Evolutionary conservation across 2,329 filamentous ascomycete species (phyloP).

Genomic region (Fusarium stilboides): DNA sequence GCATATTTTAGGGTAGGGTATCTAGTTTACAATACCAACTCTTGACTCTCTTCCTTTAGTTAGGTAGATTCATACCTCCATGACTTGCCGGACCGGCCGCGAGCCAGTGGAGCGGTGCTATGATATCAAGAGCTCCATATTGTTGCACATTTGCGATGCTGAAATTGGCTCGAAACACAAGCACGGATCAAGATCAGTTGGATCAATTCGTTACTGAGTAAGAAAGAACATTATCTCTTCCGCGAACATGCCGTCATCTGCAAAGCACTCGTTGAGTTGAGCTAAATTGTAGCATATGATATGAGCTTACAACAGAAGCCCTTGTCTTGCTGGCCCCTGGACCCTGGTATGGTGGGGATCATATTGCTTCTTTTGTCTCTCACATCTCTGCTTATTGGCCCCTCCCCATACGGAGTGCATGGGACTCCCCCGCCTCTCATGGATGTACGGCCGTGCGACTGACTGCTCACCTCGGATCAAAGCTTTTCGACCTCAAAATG

Average conservation of each 20-base stretch:
- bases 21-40: too few relatives aligned
- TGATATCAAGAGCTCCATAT: constrained; percentile 4
- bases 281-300: constrained; percentile 1
- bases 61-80: too few relatives aligned
- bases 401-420: constrained; percentile 23
- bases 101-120: too few relatives aligned
- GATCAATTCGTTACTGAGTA: constrained; percentile 1
- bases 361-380: constrained; percentile 51
- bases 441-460: constrained; percentile 24
- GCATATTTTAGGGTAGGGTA: too few relatives aligned
- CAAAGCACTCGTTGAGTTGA: constrained; percentile 2
- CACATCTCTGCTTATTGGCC: constrained; percentile 42
- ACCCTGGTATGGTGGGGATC: constrained; percentile 36
- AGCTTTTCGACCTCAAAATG: constrained; percentile 4
- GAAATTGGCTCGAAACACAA: constrained; percentile 16
- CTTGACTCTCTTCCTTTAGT: too few relatives aligned
- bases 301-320: constrained; percentile 16
- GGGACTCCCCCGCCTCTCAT: constrained; percentile 31
- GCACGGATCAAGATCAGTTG: background rate
- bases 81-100: too few relatives aligned
- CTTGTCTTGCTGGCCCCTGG: constrained; percentile 28
- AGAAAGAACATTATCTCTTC: background rate
- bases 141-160: constrained; percentile 18
- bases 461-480: constrained; percentile 28
- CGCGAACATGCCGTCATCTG: constrained; percentile 1